A percentile compares a stretch with the other conserved stretches of the same genome.
Conservation (phyloP, 345 rosid genomes). For the Hevea brasiliensis region DNA sequence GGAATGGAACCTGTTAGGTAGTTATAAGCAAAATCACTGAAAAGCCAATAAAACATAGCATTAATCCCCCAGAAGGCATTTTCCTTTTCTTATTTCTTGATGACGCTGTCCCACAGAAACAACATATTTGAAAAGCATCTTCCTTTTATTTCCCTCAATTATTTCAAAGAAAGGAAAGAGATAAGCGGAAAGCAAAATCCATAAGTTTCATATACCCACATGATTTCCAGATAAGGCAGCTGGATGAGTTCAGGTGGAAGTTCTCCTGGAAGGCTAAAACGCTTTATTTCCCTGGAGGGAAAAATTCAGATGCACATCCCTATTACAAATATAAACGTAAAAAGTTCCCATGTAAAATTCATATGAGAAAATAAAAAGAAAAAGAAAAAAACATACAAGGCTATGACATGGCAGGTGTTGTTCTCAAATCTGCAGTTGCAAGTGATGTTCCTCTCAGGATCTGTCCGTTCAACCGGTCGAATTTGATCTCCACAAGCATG, state of each 20-base stretch:
- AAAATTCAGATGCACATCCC: too few species aligned
- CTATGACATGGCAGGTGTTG: not conserved
- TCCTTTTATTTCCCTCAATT: too few species aligned
- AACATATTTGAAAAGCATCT: too few species aligned
- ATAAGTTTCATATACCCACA: not conserved
- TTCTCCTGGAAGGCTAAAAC: not conserved
- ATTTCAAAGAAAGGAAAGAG: too few species aligned
- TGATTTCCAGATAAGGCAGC: not conserved
- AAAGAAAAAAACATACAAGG: not conserved
- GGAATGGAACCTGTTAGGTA: slow-evolving; percentile 56
- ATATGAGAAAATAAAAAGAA: too few species aligned
- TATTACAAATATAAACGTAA: too few species aligned
- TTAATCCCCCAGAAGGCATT: slow-evolving; percentile 5
- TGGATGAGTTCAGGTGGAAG: not conserved
- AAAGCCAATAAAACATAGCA: not conserved
- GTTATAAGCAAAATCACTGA: slow-evolving; percentile 60
- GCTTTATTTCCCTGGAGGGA: not conserved
- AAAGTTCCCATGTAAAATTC: too few species aligned
- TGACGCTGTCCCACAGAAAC: too few species aligned
- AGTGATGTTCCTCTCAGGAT: not conserved
- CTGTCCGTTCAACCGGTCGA: not conserved
- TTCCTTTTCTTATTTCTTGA: not conserved
- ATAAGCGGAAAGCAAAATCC: too few species aligned
- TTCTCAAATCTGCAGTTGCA: not conserved
- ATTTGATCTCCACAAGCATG: not conserved